Base-by-base conservation (phyloP, 78 protist genomes). In the Dictyostelium firmibasis region DNA sequence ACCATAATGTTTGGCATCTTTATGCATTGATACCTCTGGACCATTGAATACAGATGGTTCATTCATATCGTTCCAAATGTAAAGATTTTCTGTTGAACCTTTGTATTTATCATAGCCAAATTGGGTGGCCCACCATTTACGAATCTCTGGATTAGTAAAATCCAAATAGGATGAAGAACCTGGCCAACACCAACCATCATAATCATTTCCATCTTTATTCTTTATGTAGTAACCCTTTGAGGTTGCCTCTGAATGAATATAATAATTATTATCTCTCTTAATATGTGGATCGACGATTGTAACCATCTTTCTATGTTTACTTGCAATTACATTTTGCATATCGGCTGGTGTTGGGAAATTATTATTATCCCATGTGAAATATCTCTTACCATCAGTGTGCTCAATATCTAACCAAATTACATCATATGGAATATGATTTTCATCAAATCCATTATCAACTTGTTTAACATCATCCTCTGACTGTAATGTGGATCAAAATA, bases 321-420 rank as follows among this genome's bases (percentile, higher is more conserved):
- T 62, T 1, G 94, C 98, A 25, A 99, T 75, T 0, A 0, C 4
- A 27, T 91, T 44, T 86, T 86, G 97, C 98, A 99, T 95, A 20
- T 29, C 57, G 18, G 2, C 86, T 29, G 99, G 99, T 36, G 96
- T 86, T 47, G 99, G 98, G 97, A 99, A 99, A 43, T 95, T 88
- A 79, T 2, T 10, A 18, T 10, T 23, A 70, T 99, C 99, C 99
- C 99, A 99, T 23, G 99, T 99, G 79, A 99, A 98, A 95, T 99
- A 99, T 67, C 91, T 41, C 79, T 94, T 93, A 36, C 98, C 98
- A 94, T 99, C 96, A 18, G 99, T 99, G 93, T 99, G 99, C 83
- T 99, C 99, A 79, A 99, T 99, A 96, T 99, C 99, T 53, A 99
- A 98, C 99, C 99, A 99, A 84, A 99, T 43, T 31, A 98, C 98